Conservation (phyloP, 78 protist species). For the Tieghemostelium lacteum region DNA sequence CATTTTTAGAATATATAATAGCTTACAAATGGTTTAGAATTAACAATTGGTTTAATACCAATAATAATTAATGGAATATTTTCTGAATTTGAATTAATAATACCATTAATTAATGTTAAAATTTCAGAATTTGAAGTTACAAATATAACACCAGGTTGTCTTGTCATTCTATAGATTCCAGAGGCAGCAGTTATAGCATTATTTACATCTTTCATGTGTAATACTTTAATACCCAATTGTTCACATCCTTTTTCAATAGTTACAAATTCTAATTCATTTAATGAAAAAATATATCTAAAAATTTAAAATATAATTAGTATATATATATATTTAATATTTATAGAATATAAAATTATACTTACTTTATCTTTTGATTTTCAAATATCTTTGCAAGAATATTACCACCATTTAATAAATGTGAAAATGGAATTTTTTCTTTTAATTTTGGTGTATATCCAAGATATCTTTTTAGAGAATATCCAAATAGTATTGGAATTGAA, state of each 20-base stretch:
- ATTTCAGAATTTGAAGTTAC: background rate
- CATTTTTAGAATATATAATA: background rate
- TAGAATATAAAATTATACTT: background rate
- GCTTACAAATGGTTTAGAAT: background rate
- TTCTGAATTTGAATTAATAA: slow-evolving; percentile 16
- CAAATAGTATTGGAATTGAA: slow-evolving; percentile 3
- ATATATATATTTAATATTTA: background rate
- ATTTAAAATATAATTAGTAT: background rate
- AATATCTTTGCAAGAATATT: slow-evolving; percentile 23
- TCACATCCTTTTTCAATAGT: background rate
- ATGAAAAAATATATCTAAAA: slow-evolving; percentile 12
- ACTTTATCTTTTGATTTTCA: slow-evolving; percentile 14
- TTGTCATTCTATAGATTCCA: slow-evolving; percentile 38
- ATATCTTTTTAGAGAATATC: slow-evolving; percentile 1
- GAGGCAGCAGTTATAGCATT: slow-evolving; percentile 27
- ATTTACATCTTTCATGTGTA: slow-evolving; percentile 26
- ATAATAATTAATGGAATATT: slow-evolving; percentile 27
- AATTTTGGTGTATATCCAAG: background rate
- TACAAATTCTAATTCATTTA: slow-evolving; percentile 9
- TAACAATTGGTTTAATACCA: slow-evolving; percentile 8
- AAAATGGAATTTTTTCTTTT: slow-evolving; percentile 31
- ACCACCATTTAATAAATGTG: slow-evolving; percentile 20
- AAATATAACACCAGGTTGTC: slow-evolving; percentile 20
- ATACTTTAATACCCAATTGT: background rate
- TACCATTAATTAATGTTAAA: slow-evolving; percentile 1